Evolutionary conservation across 2,329 filamentous ascomycete genomes (phyloP), one percentile per base, ranked within the genome.

Genomic region (Pyrenophora seminiperda): DNA sequence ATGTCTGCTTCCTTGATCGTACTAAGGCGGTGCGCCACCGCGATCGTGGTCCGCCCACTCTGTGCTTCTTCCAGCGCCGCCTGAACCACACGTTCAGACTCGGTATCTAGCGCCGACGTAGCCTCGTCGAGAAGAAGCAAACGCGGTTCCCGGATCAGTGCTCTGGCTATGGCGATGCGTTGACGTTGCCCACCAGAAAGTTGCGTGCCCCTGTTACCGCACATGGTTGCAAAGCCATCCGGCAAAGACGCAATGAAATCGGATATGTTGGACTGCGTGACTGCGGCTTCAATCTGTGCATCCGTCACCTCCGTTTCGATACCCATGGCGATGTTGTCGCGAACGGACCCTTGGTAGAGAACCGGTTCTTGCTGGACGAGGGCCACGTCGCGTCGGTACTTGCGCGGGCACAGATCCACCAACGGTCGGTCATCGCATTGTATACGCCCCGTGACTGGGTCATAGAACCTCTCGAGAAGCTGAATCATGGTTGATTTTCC

Each of bases 321-420:
- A 15, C 71, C 72, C 2, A 97, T 82, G 4, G 96, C 75, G 55
- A 97, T 91, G 70, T 97, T 97, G 27, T 97, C 92, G 59, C 82
- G 84, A 65, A 99, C 90, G 0, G 88, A 92, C 34, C 93, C 94
- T 72, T 96, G 91, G 75, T 97, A 99, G 0, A 99, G 77, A 0
- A 93, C 96, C 0, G 94, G 93, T 71, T 97, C 94, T 70, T 97
- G 94, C 27, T 88, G 91, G 11, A 99, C 93, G 7, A 99, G 86
- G 0, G 93, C 88, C 56, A 97, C 83, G 71, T 87, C 84, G 14
- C 82, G 86, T 43, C 94, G 87, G 76, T 97, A 97, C 47, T 92
- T 85, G 73, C 90, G 91, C 5, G 93, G 79, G 72, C 93, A 66
- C 15, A 97, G 77, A 3, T 79, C 79, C 50, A 84, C 86, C 62